Evolutionary conservation across 108 stramenopile genomes (phyloP), one percentile per base, ranked within the genome.

Genomic region (Cylindrotheca closterium): DNA sequence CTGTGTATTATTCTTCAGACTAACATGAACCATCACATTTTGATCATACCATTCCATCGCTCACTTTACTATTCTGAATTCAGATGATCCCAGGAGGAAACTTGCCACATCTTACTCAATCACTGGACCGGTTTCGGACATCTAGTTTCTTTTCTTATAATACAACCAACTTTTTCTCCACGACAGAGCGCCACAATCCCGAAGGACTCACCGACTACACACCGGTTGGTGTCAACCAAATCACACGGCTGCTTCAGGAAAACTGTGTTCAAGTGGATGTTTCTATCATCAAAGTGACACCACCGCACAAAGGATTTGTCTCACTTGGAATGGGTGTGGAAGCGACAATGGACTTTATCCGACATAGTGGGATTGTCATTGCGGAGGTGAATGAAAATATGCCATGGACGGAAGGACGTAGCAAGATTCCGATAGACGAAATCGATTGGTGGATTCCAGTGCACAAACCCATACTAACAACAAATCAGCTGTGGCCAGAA

Each of bases 401-500:
- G 68, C 74, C 74, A 26, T 75, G 74, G 74, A 75, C 74, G 24
- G 74, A 75, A 63, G 74, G 74, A 15, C 74, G 47, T 1, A 46
- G 33, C 0, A 75, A 75, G 30, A 53, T 75, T 0, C 29, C 32
- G 0, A 26, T 51, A 2, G 30, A 46, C 10, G n/a, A 68, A 15
- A 75, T 75, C 5, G 62, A 75, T 64, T 69, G 53, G 53, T 75
- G 74, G 74, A 34, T 69, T 23, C 27, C 59, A 7, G 33, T 47
- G 26, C 23, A 75, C 47, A 58, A 50, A 51, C 61, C 60, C 4
- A 61, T 75, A 4, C 47, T 52, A 42, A 75, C 74, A 15, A 69
- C 74, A 4, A 8, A 51, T 0, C 37, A 75, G 59, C 56, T 75
- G 5, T 75, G 74, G 74, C 74, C 74, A 2, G 59, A 53, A 10